A percentile compares a stretch with the other conserved stretches of the same genome.
Evolutionary conservation across 2,329 filamentous ascomycete species (phyloP).

Genomic region (Paraconiothyrium sp.): DNA sequence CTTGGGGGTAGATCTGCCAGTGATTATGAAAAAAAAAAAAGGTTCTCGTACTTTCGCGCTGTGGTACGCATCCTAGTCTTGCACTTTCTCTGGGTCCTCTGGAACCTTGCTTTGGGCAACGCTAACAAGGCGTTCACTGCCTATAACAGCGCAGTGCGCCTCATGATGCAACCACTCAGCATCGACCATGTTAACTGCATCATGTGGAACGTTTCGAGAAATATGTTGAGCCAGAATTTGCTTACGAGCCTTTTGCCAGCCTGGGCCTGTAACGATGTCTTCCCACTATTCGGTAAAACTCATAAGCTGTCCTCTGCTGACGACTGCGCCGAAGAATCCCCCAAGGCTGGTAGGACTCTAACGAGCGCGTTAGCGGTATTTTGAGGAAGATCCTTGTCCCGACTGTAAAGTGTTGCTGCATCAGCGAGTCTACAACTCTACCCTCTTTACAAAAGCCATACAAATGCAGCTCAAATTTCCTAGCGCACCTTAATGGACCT

Average conservation of each 20-base stretch:
- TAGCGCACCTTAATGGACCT: too few species aligned
- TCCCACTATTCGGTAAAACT: conserved; percentile 47
- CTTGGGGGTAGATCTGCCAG: conserved; percentile 60
- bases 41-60: conserved; percentile 54
- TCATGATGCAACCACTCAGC: conserved; percentile 58
- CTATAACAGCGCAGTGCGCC: conserved; percentile 45
- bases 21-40: conserved; percentile 60
- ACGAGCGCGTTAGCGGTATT: conserved; percentile 29
- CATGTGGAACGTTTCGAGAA: not conserved
- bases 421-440: too few species aligned
- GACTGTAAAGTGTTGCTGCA: too few species aligned
- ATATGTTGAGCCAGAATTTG: conserved; percentile 54
- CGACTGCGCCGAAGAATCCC: conserved; percentile 64
- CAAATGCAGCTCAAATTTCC: too few species aligned
- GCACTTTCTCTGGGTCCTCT: conserved; percentile 49
- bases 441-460: too few species aligned
- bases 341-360: conserved; percentile 26
- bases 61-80: conserved; percentile 55
- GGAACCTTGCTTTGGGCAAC: conserved; percentile 50
- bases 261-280: conserved; percentile 43
- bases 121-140: conserved; percentile 29
- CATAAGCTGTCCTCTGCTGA: conserved; percentile 55
- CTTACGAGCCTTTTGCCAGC: conserved; percentile 60
- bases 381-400: not conserved
- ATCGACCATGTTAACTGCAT: conserved; percentile 52